Base-by-base conservation (phyloP, 2,329 filamentous ascomycete species). In the Leptodontidium sp. region DNA sequence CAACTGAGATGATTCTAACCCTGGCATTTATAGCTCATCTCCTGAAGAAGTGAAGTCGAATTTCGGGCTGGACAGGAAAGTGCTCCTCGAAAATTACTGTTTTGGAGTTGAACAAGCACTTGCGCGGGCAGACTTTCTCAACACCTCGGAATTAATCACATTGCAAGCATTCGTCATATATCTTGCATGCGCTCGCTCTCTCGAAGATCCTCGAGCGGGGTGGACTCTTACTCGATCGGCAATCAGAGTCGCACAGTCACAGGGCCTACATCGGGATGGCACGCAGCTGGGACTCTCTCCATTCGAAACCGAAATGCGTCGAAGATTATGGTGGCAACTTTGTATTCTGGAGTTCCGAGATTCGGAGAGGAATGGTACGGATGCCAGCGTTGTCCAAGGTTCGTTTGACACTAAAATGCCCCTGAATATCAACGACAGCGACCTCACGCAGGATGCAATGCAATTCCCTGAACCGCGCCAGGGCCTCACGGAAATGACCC, bases 201-300 rank as follows among this genome's bases (percentile, higher is more conserved):
- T 85, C 47, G 85, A 87, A 49, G 84, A 84, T 73, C 77, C 86
- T 62, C 75, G 83, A 3, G 87, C 88, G 3, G 83, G 87, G 4
- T 91, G 89, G 88, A 87, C 88, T 49, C 80, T 92, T 71, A 88
- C 87, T 0, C 89, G 88, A 0, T 81, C 91, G 1, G 84, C 86
- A n/a, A 84, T 88, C 24, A 82, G 84, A 7, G 79, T 85, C 4
- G 82, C 79, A 0, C 83, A 84, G 57, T 80, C 79, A 0, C 75
- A 81, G n/a, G 76, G 77, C 43, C 75, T 85, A 4, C 82, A 84
- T 64, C 80, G 80, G 4, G 84, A 85, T 69, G 80, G 80, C 2
- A 76, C 78, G 45, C 78, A 78, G 6, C 75, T 75, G 4, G 73
- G 47, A n/a, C 29, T 68, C 15, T 9, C 40, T 35, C 82, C 85